phyloP scores from a whole-genome alignment of 192 early-diverging fungal species.

The Coemansia sp. region DNA sequence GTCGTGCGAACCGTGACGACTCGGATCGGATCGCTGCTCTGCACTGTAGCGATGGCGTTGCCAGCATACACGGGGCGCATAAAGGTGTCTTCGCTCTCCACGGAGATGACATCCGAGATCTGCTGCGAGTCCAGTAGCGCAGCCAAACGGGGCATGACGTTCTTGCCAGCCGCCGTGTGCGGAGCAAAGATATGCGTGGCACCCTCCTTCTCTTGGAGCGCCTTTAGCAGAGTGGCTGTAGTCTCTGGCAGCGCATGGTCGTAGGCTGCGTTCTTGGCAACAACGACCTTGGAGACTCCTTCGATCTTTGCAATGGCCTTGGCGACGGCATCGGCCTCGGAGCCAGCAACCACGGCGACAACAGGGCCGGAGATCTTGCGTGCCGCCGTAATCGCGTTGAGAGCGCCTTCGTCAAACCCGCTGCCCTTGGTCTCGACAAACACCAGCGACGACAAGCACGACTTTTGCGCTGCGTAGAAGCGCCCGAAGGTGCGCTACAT shows the following conservation, averaged over 20 bases:
- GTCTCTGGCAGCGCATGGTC: slow-evolving; percentile 82
- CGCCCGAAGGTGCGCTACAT: slow-evolving; percentile 14
- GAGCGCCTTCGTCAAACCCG: slow-evolving; percentile 67
- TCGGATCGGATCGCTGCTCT: slow-evolving; percentile 85
- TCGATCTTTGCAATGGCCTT: slow-evolving; percentile 62
- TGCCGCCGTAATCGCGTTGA: slow-evolving; percentile 90
- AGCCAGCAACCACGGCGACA: slow-evolving; percentile 87
- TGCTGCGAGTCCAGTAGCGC: slow-evolving; percentile 89
- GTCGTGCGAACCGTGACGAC: slow-evolving; percentile 88
- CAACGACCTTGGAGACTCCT: slow-evolving; percentile 81
- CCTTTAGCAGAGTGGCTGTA: slow-evolving; percentile 73
- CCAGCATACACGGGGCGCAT: slow-evolving; percentile 97
- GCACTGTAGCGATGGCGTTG: slow-evolving; percentile 96
- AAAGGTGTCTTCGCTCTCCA: slow-evolving; percentile 85
- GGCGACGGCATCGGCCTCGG: slow-evolving; percentile 66
- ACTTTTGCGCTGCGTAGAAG: slow-evolving; percentile 29
- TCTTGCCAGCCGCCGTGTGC: slow-evolving; percentile 92
- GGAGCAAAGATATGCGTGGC: slow-evolving; percentile 87
- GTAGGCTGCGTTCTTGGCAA: slow-evolving; percentile 78
- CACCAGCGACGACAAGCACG: slow-evolving; percentile 69
- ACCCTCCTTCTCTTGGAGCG: slow-evolving; percentile 65
- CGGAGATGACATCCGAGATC: slow-evolving; percentile 84
- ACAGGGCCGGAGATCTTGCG: slow-evolving; percentile 75
- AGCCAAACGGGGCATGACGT: slow-evolving; percentile 89
- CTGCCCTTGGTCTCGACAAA: slow-evolving; percentile 88